Conservation (phyloP, 1,284 basidiomycete species). For the Peniophora sp. region DNA sequence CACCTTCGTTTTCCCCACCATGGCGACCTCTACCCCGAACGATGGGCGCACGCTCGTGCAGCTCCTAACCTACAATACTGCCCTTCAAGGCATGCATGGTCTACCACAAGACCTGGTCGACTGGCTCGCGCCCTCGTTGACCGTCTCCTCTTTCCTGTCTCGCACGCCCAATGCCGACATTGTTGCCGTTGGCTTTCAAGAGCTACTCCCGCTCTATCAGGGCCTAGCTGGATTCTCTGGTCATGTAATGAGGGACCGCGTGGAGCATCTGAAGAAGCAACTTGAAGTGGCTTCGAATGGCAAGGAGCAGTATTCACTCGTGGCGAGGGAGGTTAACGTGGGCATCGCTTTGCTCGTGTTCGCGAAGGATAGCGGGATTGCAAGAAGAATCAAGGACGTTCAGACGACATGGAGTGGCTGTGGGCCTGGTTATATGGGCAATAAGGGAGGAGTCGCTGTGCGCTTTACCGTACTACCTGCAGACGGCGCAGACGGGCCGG, state of each 20-base stretch:
- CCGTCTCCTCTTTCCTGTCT: slow-evolving; percentile 65
- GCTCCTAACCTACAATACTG: slow-evolving; percentile 82
- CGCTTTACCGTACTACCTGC: slow-evolving; percentile 65
- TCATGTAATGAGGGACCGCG: slow-evolving; percentile 51
- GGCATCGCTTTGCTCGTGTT: slow-evolving; percentile 80
- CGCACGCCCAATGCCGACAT: slow-evolving; percentile 62
- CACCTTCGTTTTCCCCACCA: neutral
- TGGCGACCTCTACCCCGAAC: neutral
- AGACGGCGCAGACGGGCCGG: slow-evolving; percentile 36
- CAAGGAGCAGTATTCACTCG: slow-evolving; percentile 61
- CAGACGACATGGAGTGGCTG: slow-evolving; percentile 72
- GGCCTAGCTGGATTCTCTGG: slow-evolving; percentile 65
- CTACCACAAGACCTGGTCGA: slow-evolving; percentile 77
- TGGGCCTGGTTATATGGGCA: slow-evolving; percentile 80
- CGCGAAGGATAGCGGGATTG: slow-evolving; percentile 62
- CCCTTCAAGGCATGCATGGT: slow-evolving; percentile 64
- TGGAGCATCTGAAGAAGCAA: slow-evolving; percentile 58
- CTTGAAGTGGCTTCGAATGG: slow-evolving; percentile 63
- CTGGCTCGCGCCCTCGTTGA: slow-evolving; percentile 73
- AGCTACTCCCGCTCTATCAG: slow-evolving; percentile 77
- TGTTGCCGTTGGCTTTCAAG: slow-evolving; percentile 85
- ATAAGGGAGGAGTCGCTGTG: slow-evolving; percentile 92
- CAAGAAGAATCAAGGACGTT: slow-evolving; percentile 53
- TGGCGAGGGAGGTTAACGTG: slow-evolving; percentile 71
- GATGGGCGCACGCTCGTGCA: slow-evolving; percentile 54